Conservation (phyloP, 352 stramenopile genomes). For the Poterioochromonas sp. region DNA sequence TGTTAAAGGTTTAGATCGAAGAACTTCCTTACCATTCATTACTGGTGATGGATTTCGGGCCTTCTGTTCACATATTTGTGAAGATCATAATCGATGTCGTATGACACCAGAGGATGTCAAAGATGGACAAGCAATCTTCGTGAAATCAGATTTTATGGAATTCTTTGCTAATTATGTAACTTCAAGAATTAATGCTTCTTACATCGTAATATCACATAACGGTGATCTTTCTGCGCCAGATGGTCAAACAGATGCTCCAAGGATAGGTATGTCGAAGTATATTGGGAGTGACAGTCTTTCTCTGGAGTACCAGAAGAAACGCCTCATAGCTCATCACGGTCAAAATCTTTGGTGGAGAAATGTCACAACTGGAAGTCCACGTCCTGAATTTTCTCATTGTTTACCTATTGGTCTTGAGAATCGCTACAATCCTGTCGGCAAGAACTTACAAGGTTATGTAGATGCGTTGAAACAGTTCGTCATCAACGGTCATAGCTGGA, state of each 20-base stretch:
- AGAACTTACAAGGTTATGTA: not conserved
- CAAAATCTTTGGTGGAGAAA: slow-evolving; percentile 32
- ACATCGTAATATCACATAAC: slow-evolving; percentile 16
- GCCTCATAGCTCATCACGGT: not conserved
- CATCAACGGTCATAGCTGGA: not conserved
- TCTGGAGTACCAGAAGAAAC: not conserved
- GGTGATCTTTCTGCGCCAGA: slow-evolving; percentile 26
- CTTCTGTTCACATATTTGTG: not conserved
- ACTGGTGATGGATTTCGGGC: not conserved
- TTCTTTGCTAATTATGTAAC: slow-evolving; percentile 12
- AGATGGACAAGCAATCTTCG: not conserved
- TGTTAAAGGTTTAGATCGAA: not conserved
- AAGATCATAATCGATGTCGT: slow-evolving; percentile 20
- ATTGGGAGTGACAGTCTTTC: not conserved
- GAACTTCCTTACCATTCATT: not conserved
- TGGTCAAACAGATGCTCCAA: not conserved
- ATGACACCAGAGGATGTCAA: not conserved
- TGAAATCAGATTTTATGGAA: slow-evolving; percentile 21
- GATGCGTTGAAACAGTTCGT: not conserved
- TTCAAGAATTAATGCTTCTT: not conserved
- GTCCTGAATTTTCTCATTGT: slow-evolving; percentile 6
- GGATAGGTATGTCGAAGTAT: not conserved
- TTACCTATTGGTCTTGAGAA: slow-evolving; percentile 28
- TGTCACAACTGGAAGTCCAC: not conserved
- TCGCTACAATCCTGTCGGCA: not conserved